phyloP scores from a whole-genome alignment of 1,284 basidiomycete genomes.

The Anthracocystis panici-leucophaei region DNA sequence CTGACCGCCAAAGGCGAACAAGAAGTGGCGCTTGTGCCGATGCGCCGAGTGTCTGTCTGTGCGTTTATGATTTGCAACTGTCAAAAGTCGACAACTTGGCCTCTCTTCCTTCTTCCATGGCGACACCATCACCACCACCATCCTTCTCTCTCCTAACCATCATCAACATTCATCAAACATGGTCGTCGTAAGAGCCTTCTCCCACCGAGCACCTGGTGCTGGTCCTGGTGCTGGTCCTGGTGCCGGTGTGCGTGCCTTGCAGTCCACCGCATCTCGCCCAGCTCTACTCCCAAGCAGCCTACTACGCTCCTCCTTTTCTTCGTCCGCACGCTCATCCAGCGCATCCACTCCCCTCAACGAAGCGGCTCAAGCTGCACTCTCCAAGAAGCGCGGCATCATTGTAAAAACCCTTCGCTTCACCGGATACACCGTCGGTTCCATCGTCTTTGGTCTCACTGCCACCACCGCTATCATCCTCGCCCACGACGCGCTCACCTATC shows the following conservation, averaged over 20 bases:
- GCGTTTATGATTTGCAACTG: background rate
- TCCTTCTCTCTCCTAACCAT: background rate
- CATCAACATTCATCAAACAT: constrained; percentile 1
- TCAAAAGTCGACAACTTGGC: background rate
- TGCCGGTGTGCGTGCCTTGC: background rate
- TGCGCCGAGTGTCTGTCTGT: background rate
- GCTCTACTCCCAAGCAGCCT: constrained; percentile 1
- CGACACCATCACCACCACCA: background rate
- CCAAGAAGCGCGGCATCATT: constrained; percentile 25
- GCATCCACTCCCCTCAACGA: constrained; percentile 39
- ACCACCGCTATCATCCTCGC: constrained; percentile 54
- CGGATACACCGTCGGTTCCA: constrained; percentile 46
- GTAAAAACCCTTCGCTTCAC: constrained; percentile 28
- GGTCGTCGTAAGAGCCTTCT: constrained; percentile 23
- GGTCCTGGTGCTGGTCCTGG: constrained; percentile 10
- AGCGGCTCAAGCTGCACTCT: constrained; percentile 5
- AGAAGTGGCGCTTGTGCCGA: too few relatives aligned
- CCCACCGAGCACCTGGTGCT: constrained; percentile 12
- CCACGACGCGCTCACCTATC: constrained; percentile 63
- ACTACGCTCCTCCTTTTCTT: constrained; percentile 9
- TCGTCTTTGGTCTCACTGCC: constrained; percentile 58
- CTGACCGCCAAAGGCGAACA: too few relatives aligned
- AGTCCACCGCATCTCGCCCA: constrained; percentile 1
- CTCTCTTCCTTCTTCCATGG: background rate
- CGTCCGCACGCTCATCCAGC: constrained; percentile 10